phyloP scores from a whole-genome alignment of 768 basidiomycete species.

The Leccinum disarticulatum region DNA sequence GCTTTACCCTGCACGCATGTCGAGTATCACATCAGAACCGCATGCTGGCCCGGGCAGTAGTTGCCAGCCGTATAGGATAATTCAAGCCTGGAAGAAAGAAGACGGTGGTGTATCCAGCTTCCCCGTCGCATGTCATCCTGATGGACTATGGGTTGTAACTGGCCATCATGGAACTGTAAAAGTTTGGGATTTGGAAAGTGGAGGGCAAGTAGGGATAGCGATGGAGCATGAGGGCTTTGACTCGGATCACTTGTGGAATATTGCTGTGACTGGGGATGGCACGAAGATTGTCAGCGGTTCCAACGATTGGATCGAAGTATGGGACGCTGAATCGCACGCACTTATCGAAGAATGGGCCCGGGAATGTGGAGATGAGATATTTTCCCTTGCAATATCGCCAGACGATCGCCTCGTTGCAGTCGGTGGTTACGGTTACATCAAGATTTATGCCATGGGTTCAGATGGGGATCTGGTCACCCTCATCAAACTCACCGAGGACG shows the following conservation, averaged over 20 bases:
- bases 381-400: not conserved
- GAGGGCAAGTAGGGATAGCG: not conserved
- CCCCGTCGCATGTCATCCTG: not conserved
- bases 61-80: no score
- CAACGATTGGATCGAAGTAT: not conserved
- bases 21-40: no score
- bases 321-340: not conserved
- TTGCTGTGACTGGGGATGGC: not conserved
- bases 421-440: not conserved
- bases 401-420: not conserved
- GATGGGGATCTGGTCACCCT: not conserved
- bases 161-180: not conserved
- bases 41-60: no score
- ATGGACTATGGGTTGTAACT: conserved; percentile 3
- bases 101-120: no score
- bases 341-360: not conserved
- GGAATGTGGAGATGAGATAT: no score
- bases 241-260: accelerated
- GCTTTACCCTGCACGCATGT: no score
- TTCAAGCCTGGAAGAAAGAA: no score
- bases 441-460: not conserved
- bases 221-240: not conserved
- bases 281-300: not conserved
- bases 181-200: conserved; percentile 7
- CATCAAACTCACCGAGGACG: no score